Conservation (phyloP, 1,284 basidiomycete species). For the Heliocybe sulcata region DNA sequence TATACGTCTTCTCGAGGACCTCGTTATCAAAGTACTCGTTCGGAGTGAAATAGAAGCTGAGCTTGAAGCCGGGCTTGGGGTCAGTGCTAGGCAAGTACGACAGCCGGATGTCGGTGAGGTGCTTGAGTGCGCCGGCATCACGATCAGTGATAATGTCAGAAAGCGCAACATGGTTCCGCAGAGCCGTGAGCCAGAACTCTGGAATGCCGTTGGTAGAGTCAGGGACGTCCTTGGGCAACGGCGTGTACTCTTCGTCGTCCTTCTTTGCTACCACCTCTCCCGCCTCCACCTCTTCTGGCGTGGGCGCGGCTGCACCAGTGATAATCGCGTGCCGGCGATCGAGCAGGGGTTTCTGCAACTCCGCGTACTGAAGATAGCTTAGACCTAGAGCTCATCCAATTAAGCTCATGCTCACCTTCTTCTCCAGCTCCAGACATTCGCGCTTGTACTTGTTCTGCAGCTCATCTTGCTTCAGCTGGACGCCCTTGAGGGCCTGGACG, state of each 20-base stretch:
- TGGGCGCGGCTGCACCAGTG: constrained; percentile 70
- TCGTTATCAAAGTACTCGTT: constrained; percentile 90
- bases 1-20: constrained; percentile 88
- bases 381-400: neutral
- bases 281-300: constrained; percentile 76
- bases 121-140: constrained; percentile 74
- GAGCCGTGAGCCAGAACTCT: constrained; percentile 96
- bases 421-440: constrained; percentile 95
- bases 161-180: constrained; percentile 87
- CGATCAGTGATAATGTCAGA: constrained; percentile 90
- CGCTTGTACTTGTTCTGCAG: constrained; percentile 95
- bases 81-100: constrained; percentile 60
- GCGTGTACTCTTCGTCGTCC: constrained; percentile 59
- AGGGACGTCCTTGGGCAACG: constrained; percentile 41
- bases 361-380: constrained; percentile 62
- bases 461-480: constrained; percentile 90
- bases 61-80: constrained; percentile 85
- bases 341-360: constrained; percentile 82
- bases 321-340: constrained; percentile 84
- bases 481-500: constrained; percentile 89
- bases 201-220: constrained; percentile 63
- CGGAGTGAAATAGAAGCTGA: constrained; percentile 75
- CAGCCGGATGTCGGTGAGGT: constrained; percentile 62
- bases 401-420: constrained; percentile 63
- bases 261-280: constrained; percentile 68